phyloP scores from a whole-genome alignment of 2,329 filamentous ascomycete species.

The Phaeosphaeriaceae sp. region DNA sequence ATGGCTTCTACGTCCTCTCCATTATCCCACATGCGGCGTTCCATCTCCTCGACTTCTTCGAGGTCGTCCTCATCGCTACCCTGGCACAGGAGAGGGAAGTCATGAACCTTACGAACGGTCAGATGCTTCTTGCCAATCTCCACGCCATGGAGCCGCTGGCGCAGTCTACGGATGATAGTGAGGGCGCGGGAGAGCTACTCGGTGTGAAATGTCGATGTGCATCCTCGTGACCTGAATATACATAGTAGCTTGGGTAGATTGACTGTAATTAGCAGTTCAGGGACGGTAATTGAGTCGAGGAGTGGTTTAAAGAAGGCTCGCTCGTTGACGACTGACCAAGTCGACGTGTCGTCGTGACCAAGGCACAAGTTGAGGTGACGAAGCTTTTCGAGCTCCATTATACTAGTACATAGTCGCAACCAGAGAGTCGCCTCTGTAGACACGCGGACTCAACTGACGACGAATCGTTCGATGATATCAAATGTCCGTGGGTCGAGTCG shows the following conservation, averaged over 20 bases:
- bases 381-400: not conserved
- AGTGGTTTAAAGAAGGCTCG: not conserved
- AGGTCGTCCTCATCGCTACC: not conserved
- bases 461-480: not conserved
- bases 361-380: not conserved
- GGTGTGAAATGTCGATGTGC: not conserved
- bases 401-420: not conserved
- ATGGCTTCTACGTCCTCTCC: not conserved
- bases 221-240: not conserved
- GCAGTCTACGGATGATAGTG: not conserved
- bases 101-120: not conserved
- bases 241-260: constrained; percentile 4
- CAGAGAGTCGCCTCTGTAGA: not conserved
- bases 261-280: not conserved
- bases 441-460: not conserved
- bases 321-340: not conserved
- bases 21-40: not conserved
- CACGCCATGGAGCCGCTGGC: not conserved
- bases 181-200: not conserved
- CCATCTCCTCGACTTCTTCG: not conserved
- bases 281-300: not conserved
- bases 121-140: too few species aligned
- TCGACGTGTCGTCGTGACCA: not conserved
- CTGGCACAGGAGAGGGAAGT: not conserved
- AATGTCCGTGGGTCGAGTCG: not conserved